Base-by-base conservation (phyloP, 768 basidiomycete genomes). In the Psilocybe cyanescens region DNA sequence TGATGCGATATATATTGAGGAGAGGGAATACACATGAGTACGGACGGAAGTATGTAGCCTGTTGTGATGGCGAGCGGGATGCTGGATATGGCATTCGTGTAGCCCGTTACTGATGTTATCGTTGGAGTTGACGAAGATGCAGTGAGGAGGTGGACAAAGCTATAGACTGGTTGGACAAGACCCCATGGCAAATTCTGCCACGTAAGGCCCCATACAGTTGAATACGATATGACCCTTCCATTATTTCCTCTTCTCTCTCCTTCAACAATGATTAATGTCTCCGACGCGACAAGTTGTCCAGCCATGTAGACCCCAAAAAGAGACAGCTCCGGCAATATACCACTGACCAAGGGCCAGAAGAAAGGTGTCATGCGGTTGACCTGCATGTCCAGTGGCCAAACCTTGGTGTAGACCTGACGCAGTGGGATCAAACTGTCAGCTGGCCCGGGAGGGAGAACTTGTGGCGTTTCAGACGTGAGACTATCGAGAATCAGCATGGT, bases 131-230 rank as follows among this genome's bases (percentile, higher is more conserved):
- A 16, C 28, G 11, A 16, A 11, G 33, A 16, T 33, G 33, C 52
- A 4, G 33, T 39, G 6, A 54, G 17, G n/a, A 54, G 12, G 35
- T 54, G 52, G 16, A 54, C 52, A 4, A 37, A 8, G 16, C 35
- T 54, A 24, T 54, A 54, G 8, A 54, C 28, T 7, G 52, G 52
- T 29, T 54, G 52, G 16, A 54, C 37, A 29, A 54, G 17, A 3
- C 52, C 52, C 52, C 52, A 54, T 12, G 52, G 52, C 11, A 54
- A 16, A 16, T 54, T 54, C 33, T 54, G 52, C 52, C 37, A 54
- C 52, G 31, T 19, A 8, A 54, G 33, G 8, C 52, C 52, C 52
- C 52, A 54, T 17, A 54, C 2, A 2, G 52, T 54, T 24, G 52
- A 54, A n/a, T 54, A 54, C 5, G 52, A 54, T n/a, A 54, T 19